Conservation (phyloP, 202 grass and related monocot genomes). For the Setaria viridis region DNA sequence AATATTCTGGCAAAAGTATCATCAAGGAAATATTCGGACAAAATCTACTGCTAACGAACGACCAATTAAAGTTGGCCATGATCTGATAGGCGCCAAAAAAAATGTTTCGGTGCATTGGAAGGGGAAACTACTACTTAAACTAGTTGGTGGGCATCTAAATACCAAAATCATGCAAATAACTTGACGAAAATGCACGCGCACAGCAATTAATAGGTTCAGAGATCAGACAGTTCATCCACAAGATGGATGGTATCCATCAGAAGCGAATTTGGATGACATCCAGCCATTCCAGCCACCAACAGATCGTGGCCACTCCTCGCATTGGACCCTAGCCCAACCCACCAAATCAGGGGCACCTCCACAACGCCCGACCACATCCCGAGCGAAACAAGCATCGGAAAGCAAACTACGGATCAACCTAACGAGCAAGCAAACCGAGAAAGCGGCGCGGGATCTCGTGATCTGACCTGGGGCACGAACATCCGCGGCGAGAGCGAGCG, state of each 20-base stretch:
- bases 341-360: constrained; percentile 46
- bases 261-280: constrained; percentile 31
- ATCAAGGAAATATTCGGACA: neutral
- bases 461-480: constrained; percentile 87
- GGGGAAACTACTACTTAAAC: constrained; percentile 8
- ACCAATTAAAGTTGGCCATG: constrained; percentile 8
- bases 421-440: constrained; percentile 34
- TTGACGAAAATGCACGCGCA: neutral
- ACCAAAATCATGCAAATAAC: constrained; percentile 13
- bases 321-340: constrained; percentile 35
- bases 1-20: neutral
- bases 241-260: constrained; percentile 7
- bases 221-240: constrained; percentile 22
- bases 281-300: neutral
- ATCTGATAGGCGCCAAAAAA: neutral
- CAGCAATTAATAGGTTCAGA: neutral
- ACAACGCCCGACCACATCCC: constrained; percentile 41
- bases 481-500: constrained; percentile 81
- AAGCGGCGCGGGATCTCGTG: constrained; percentile 42
- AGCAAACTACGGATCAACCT: constrained; percentile 23
- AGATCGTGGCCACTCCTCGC: constrained; percentile 48
- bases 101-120: neutral
- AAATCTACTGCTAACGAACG: neutral
- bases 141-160: neutral
- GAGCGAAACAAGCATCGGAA: constrained; percentile 33